Evolutionary conservation across 2,329 filamentous ascomycete species (phyloP), one percentile per base, ranked within the genome.

Genomic region (Colletotrichum tanaceti): DNA sequence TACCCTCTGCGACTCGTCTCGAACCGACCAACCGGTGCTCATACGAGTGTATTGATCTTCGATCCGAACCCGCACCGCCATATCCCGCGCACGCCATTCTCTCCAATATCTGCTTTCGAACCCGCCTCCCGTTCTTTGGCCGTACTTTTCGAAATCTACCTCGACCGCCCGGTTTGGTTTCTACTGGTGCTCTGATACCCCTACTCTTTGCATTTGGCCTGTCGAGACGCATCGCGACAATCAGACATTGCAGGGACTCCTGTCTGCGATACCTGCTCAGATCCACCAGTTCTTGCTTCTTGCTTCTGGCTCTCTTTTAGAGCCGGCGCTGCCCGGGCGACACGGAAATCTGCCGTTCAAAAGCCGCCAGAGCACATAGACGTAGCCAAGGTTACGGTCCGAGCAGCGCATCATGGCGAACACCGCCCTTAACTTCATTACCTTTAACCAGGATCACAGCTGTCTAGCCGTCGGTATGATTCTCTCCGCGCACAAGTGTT

Each of bases 401-500:
- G 35, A 50, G 28, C 43, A 49, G 61, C 43, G 44, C 55, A 57
- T 20, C 28, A 93, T 93, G 90, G 82, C 90, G 72, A 86, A 77
- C 72, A 90, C 91, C 79, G 83, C 89, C 57, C 93, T 98, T 84
- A 99, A 99, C 82, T 99, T 97, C 82, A 93, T 99, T 75, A 98
- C 95, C 49, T 99, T 98, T 82, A 99, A 99, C 82, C 96, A 99
- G 85, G 96, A 99, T 85, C 94, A 97, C 84, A 97, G 93, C 86
- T 95, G 95, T 80, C 87, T 99, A 72, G 95, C 95, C 83, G 94
- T 99, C 74, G 95, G 93, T 94, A 85, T 77, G 81, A 65, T 24
- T 38, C 61, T 61, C 39, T 59, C 39, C 4, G 18, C 20, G n/a
- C 35, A 16, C 41, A 38, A 20, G 38, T 32, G 35, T 38, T 63